phyloP scores from a whole-genome alignment of 2,329 filamentous ascomycete genomes.

The Sporothrix humicola region DNA sequence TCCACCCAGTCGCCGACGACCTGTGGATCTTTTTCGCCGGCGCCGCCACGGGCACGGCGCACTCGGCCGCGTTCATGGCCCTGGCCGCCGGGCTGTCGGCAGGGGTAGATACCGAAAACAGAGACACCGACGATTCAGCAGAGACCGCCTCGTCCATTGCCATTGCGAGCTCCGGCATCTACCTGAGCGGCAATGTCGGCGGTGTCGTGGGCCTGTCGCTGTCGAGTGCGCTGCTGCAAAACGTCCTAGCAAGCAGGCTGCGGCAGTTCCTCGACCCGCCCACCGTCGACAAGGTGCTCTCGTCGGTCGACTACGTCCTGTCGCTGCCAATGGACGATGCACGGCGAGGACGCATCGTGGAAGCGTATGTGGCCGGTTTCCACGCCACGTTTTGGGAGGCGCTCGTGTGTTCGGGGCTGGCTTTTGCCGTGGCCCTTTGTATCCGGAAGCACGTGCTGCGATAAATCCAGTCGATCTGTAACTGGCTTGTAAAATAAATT shows the following conservation, averaged over 20 bases:
- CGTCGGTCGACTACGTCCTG: not conserved
- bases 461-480: not conserved
- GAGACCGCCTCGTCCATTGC: not conserved
- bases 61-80: not conserved
- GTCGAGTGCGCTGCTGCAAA: not conserved
- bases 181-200: not conserved
- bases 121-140: not conserved
- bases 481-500: too few relatives aligned
- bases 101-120: not conserved
- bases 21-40: constrained; percentile 2
- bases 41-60: not conserved
- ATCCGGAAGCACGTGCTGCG: not conserved
- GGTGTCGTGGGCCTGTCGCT: not conserved
- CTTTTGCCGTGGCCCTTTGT: not conserved
- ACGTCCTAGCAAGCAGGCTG: not conserved
- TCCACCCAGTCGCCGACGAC: not conserved
- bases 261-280: not conserved
- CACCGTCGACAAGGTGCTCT: not conserved
- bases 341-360: not conserved
- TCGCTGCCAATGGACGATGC: not conserved
- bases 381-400: not conserved
- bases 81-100: not conserved
- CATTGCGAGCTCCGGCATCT: not conserved
- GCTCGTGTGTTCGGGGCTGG: not conserved
- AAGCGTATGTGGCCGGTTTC: not conserved